Base-by-base conservation (phyloP, 495 filamentous ascomycete genomes). In the Evernia prunastri region DNA sequence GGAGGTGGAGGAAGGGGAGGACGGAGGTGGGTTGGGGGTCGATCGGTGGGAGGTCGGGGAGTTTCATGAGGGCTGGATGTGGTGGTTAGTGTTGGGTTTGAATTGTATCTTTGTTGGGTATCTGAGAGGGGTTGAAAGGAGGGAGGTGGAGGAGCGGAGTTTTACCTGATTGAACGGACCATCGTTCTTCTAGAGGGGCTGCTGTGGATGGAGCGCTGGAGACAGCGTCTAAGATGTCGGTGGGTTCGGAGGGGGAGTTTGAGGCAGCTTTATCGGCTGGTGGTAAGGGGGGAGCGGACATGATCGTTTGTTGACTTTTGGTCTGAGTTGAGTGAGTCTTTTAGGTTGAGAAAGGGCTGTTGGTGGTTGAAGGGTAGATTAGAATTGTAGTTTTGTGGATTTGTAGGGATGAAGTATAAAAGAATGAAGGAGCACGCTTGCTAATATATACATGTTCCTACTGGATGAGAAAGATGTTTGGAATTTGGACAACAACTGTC, bases 1-100 rank as follows among this genome's bases (percentile, higher is more conserved):
- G 83, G 63, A 96, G 77, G 77, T 98, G 94, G 71, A 98, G 90
- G 80, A 96, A 97, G 45, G 90, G 86, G 56, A 98, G 70, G 1
- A 93, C 92, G 0, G 92, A 92, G 57, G 75, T 75, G 23, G 57
- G 75, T 67, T 15, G 83, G 76, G 47, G 73, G 25, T 39, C 0
- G 43, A n/a, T n/a, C n/a, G 57, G 59, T 15, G 56, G 35, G 18
- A 61, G 36, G 54, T 17, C 23, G 36, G 56, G 35, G 61, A 59
- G 57, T 56, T 60, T 60, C 58, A 59, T 18, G 65, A 75, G 62
- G 70, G 72, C 43, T 45, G n/a, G 8, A 18, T 33, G 27, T 29
- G 3, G 42, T 17, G 56, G n/a, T 64, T 63, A 56, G 53, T 27
- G 61, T 40, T 25, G 60, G 61, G 51, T 61, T 66, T 64, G 66